Percentiles rank a stretch among this genome's conserved stretches.
Conservation (phyloP, 2,329 filamentous ascomycete species). For the Emericellopsis cladophorae region DNA sequence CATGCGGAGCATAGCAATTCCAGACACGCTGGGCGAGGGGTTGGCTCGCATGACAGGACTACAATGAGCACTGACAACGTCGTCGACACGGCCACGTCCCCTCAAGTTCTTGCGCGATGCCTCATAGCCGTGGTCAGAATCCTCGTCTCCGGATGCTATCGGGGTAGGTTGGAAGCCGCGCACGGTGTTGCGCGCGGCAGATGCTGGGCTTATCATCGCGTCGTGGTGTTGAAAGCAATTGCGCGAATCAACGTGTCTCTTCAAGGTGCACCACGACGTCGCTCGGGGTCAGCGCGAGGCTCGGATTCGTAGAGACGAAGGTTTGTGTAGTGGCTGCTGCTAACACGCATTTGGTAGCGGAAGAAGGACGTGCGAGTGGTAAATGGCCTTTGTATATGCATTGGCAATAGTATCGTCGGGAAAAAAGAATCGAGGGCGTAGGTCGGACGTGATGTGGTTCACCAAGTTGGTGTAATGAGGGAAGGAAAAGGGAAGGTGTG, state of each 20-base stretch:
- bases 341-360: slow-evolving; percentile 45
- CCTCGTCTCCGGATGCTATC: slow-evolving; percentile 42
- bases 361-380: slow-evolving; percentile 34
- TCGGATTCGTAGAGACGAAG: slow-evolving; percentile 35
- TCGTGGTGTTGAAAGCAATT: background rate
- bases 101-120: slow-evolving; percentile 24
- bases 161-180: slow-evolving; percentile 45
- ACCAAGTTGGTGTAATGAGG: slow-evolving; percentile 3
- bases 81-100: slow-evolving; percentile 31
- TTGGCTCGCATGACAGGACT: slow-evolving; percentile 44
- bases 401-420: slow-evolving; percentile 20
- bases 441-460: background rate
- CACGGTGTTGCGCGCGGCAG: slow-evolving; percentile 38
- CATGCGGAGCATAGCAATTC: slow-evolving; percentile 71
- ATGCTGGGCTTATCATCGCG: slow-evolving; percentile 31
- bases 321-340: slow-evolving; percentile 33
- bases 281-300: slow-evolving; percentile 44
- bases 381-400: slow-evolving; percentile 40
- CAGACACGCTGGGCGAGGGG: slow-evolving; percentile 46
- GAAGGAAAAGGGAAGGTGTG: background rate
- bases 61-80: slow-evolving; percentile 50
- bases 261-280: slow-evolving; percentile 41
- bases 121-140: slow-evolving; percentile 35
- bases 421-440: background rate
- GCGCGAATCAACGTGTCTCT: slow-evolving; percentile 1